Percentiles rank a stretch among this genome's conserved stretches.
Conservation (phyloP, 2,329 filamentous ascomycete species). For the Trichophyton verrucosum region DNA sequence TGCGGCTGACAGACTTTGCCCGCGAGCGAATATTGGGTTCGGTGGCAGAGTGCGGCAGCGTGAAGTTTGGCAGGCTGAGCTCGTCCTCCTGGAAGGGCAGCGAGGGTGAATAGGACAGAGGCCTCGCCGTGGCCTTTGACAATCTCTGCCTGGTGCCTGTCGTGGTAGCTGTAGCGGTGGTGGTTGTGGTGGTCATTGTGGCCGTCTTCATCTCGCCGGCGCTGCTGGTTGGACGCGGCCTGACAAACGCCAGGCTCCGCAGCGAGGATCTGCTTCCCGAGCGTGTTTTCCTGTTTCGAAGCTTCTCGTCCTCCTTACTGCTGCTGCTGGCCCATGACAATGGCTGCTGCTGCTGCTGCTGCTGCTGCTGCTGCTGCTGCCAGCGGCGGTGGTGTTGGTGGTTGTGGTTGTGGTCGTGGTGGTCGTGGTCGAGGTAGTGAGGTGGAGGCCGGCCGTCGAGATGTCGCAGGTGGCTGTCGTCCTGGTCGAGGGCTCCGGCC, state of each 20-base stretch:
- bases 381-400: background rate
- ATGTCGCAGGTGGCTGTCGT: background rate
- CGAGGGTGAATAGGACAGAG: background rate
- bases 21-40: conserved; percentile 7
- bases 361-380: background rate
- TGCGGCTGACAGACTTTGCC: conserved; percentile 29
- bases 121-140: background rate
- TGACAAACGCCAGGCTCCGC: background rate
- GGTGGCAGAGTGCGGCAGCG: conserved; percentile 11
- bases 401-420: background rate
- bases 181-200: background rate
- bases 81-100: conserved; percentile 1
- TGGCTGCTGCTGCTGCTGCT: background rate
- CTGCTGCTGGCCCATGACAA: background rate
- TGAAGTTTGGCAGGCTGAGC: background rate
- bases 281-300: background rate
- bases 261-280: background rate
- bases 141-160: too few species aligned
- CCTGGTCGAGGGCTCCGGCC: background rate
- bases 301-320: background rate
- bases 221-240: background rate
- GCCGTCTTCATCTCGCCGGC: background rate
- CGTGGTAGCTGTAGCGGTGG: background rate
- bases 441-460: background rate
- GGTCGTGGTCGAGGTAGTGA: background rate